Evolutionary conservation across 2,329 filamentous ascomycete species (phyloP).

Genomic region (Aureobasidium sp.): DNA sequence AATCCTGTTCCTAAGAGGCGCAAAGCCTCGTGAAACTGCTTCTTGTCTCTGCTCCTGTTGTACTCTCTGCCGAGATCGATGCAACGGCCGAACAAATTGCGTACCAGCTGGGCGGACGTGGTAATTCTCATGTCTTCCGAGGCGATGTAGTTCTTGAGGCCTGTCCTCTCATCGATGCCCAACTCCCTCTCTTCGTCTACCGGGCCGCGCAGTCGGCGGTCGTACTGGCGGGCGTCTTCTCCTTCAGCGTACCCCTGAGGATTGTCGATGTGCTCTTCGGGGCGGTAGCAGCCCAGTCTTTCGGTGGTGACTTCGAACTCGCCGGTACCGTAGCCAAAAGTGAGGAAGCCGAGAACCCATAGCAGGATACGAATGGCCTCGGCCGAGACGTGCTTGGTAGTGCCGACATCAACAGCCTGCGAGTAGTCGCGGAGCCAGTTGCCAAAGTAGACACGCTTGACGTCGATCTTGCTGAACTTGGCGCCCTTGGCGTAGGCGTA

Average conservation of each 20-base stretch:
- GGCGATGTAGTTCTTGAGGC: conserved; percentile 99
- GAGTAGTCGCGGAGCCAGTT: conserved; percentile 44
- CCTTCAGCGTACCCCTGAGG: background rate
- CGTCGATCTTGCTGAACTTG: conserved; percentile 31
- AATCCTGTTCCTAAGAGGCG: conserved; percentile 45
- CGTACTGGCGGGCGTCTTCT: conserved; percentile 72
- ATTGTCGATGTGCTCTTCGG: conserved; percentile 46
- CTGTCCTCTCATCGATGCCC: conserved; percentile 48
- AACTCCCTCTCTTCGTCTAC: conserved; percentile 44
- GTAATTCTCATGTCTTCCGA: conserved; percentile 84
- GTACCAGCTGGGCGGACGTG: conserved; percentile 66
- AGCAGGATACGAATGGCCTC: conserved; percentile 48
- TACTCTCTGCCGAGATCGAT: conserved; percentile 43
- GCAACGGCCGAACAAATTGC: conserved; percentile 36
- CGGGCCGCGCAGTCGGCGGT: conserved; percentile 72
- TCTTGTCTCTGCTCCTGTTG: conserved; percentile 35
- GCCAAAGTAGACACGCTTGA: conserved; percentile 33
- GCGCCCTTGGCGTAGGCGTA: conserved; percentile 16
- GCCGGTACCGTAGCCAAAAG: conserved; percentile 48
- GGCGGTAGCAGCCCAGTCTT: conserved; percentile 41
- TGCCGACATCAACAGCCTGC: conserved; percentile 48
- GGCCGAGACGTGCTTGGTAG: conserved; percentile 44
- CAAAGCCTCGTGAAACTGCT: conserved; percentile 41
- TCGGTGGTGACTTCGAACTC: conserved; percentile 50
- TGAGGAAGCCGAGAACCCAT: conserved; percentile 48